Evolutionary conservation across 495 filamentous ascomycete genomes (phyloP).

Genomic region (Aspergillus sclerotiicarbonarius): DNA sequence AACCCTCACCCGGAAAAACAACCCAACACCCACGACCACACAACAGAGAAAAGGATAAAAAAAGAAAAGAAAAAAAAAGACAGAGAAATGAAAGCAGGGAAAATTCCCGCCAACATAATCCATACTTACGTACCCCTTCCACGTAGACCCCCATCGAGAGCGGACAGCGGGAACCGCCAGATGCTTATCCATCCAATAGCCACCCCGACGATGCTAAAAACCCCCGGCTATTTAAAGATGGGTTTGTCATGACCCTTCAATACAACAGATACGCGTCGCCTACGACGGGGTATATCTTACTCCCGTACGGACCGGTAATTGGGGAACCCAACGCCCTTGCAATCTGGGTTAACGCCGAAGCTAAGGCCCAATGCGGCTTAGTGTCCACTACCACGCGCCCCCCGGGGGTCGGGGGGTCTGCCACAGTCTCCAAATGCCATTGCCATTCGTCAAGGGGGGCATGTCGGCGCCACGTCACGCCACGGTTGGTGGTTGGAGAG

Average conservation of each 20-base stretch:
- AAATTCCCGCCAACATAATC: neutral
- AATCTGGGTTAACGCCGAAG: conserved; percentile 2
- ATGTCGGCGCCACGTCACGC: conserved; percentile 3
- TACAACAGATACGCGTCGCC: neutral
- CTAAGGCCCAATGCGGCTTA: neutral
- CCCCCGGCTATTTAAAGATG: neutral
- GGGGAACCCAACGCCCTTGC: neutral
- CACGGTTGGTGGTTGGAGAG: neutral
- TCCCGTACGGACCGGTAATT: neutral
- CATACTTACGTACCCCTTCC: neutral
- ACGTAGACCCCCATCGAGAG: neutral
- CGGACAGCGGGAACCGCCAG: neutral
- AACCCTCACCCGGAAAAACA: no score
- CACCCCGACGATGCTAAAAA: neutral
- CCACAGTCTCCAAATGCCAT: no score
- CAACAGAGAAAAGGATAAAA: no score
- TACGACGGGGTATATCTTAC: neutral
- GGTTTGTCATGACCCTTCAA: neutral
- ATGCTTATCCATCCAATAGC: neutral
- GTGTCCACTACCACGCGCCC: neutral
- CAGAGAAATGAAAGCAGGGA: neutral
- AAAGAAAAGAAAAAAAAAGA: neutral
- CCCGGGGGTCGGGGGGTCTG: neutral
- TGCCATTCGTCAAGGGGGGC: neutral
- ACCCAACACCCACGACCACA: no score